These are phyloP conservation scores for Kodamaea leandrae DNA, from an alignment of 805 yeast species.

Conservation along the genomic window DNA sequence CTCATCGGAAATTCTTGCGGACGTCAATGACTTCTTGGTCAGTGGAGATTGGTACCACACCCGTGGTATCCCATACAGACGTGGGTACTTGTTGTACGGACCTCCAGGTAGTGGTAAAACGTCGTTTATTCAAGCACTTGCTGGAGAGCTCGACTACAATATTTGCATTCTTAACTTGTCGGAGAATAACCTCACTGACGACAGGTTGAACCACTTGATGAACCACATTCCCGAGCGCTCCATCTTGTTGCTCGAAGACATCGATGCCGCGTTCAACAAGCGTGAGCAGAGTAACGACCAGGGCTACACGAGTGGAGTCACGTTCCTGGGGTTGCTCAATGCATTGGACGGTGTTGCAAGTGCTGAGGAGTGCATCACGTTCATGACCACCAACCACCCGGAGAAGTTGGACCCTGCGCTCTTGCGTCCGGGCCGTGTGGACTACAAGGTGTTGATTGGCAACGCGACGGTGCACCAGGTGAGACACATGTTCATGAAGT, in stretches of 20 bases:
- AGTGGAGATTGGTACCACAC: constrained; percentile 91
- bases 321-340: constrained; percentile 89
- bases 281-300: constrained; percentile 73
- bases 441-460: constrained; percentile 74
- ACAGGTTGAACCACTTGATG: constrained; percentile 90
- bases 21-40: constrained; percentile 74
- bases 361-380: constrained; percentile 93
- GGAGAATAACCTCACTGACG: constrained; percentile 91
- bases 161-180: constrained; percentile 90
- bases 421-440: constrained; percentile 92
- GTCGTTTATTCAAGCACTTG: constrained; percentile 91
- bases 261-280: constrained; percentile 91
- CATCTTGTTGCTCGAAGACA: constrained; percentile 81
- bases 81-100: constrained; percentile 92
- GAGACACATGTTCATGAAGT: constrained; percentile 78
- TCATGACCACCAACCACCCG: constrained; percentile 98
- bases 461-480: constrained; percentile 87
- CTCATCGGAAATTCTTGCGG: constrained; percentile 60
- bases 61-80: constrained; percentile 94
- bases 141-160: constrained; percentile 93
- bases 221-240: constrained; percentile 92
- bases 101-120: constrained; percentile 99
- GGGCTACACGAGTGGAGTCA: constrained; percentile 84
- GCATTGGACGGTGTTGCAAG: constrained; percentile 97
- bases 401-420: constrained; percentile 91